Evolutionary conservation across 116 monocot genomes (phyloP), one percentile per base, ranked within the genome.

Genomic region (Cymodocea nodosa): DNA sequence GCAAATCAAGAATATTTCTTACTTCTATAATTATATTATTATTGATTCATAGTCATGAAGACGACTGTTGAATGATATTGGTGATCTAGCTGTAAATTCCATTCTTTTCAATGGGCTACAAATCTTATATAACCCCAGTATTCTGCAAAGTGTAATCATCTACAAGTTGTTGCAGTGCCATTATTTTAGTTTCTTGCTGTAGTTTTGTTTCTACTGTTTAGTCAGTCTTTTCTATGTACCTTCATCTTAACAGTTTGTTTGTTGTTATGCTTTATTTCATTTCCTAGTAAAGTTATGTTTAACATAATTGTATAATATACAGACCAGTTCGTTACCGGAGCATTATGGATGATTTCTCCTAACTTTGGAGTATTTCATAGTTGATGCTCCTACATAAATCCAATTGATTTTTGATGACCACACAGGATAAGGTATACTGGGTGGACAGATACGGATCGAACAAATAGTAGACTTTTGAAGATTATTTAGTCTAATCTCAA

Each of bases 391-490:
- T 70, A 87, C 30, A 83, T 70, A 39, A 55, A 86, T 66, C 16
- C 60, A 25, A 65, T 74, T 67, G 80, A 50, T 78, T 83, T 87
- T 78, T 80, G 87, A 65, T 87, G 87, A 87, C 78, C 74, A 64
- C 78, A 80, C 70, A 78, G 56, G 68, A 56, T 23, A 51, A 87
- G 83, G 16, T 65, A 44, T 60, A 76, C 69, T 80, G 62, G 78
- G 80, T 80, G 80, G 87, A 83, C 87, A 87, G 87, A 87, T 83
- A 80, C 83, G 87, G 87, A 80, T 81, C 80, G 70, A 60, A 87
- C 80, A 87, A 15, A 18, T 36, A 61, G 17, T 15, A 16, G 8
- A n/a, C 9, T 44, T 44, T 44, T 44, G 1, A 44, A 12, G 12
- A 44, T 44, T 12, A 44, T 44, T 44, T 30, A 30, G 30, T 30